These are phyloP conservation scores for Silene noctiflora DNA, from an alignment of 179 eudicot genomes.

Conservation along the genomic window DNA sequence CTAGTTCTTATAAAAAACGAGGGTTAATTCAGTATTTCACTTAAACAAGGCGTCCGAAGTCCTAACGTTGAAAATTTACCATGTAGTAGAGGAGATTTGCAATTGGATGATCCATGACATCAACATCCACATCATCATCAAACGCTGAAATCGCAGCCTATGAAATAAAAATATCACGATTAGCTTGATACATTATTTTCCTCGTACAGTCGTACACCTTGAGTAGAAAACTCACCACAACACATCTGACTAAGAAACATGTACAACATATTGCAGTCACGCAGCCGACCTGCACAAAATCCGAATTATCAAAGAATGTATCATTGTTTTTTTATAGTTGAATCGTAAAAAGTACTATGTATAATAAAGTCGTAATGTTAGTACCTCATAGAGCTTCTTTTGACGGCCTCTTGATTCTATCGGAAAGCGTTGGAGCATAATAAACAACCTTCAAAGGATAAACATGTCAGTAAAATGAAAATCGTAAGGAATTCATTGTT, in stretches of 20 bases:
- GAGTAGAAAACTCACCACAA: slow-evolving; percentile 30
- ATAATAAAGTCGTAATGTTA: not conserved
- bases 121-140: slow-evolving; percentile 44
- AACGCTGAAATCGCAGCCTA: slow-evolving; percentile 62
- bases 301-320: slow-evolving; percentile 1
- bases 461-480: not conserved
- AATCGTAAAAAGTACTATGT: not conserved
- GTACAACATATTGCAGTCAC: slow-evolving; percentile 71
- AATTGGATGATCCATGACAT: slow-evolving; percentile 61
- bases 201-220: not conserved
- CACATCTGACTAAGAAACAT: slow-evolving; percentile 37
- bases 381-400: slow-evolving; percentile 67
- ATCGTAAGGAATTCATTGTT: not conserved
- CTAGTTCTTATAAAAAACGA: not conserved
- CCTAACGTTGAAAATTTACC: slow-evolving; percentile 32
- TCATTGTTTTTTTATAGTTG: too few relatives aligned
- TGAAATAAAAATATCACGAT: not conserved
- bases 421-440: slow-evolving; percentile 64
- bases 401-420: slow-evolving; percentile 67
- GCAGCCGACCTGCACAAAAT: slow-evolving; percentile 54
- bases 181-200: not conserved
- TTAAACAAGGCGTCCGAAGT: not conserved
- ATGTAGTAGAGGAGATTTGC: slow-evolving; percentile 53
- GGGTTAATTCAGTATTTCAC: too few relatives aligned
- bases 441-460: slow-evolving; percentile 44